Base-by-base conservation (phyloP, 73 alveolate species). In the Paramecium tetraurelia region DNA sequence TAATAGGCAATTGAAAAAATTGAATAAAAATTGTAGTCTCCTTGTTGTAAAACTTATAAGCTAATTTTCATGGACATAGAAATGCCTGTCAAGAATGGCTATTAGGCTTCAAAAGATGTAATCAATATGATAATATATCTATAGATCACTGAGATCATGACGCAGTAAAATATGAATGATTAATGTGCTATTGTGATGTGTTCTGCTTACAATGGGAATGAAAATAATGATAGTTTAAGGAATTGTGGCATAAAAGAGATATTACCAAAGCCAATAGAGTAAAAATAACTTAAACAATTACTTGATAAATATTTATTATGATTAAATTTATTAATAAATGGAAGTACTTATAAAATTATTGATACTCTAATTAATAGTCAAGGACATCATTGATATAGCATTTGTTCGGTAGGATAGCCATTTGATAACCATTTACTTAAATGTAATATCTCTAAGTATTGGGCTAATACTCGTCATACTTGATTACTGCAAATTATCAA, bases 71-170 rank as follows among this genome's bases (percentile, higher is more conserved):
- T 77, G 89, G 89, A 43, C n/a, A 43, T 77, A 10, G 75, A 77
- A 46, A 77, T 77, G 75, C 75, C 89, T 43, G 50, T 77, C 3
- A 77, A 77, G 35, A 46, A 77, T 41, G 71, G 89, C 0, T 77
- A 38, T 41, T 18, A 35, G 38, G 88, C 88, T 29, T 22, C 88
- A 35, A 40, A 75, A 75, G 88, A 75, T 29, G 88, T 75, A 69
- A 44, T 0, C 14, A 3, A 10, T 44, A 44, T 12, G 1, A 44
- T 3, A 7, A 3, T 12, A 44, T 44, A 10, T 43, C 1, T 6
- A 44, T 44, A 58, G 75, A 58, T 58, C 11, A 58, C 75, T 22
- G 75, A 58, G 12, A 58, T 59, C 24, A 4, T 59, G 21, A 33
- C 12, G 3, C 0, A 24, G 9, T 43, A 59, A 22, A 10, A 24